Conservation (phyloP, 179 eudicot species). For the Corrigiola litoralis region DNA sequence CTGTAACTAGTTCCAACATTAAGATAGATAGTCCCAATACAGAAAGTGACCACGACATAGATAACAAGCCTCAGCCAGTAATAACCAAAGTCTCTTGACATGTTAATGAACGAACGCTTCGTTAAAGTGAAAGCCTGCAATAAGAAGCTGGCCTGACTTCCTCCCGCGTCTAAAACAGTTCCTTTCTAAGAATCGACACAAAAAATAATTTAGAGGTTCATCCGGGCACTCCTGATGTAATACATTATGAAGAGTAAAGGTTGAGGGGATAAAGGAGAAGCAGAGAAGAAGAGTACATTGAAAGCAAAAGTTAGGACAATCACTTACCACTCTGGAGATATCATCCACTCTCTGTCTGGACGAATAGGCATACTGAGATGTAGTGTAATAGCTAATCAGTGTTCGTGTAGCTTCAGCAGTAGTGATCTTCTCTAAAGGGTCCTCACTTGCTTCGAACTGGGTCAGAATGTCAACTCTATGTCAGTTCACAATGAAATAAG, state of each 20-base stretch:
- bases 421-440: slow-evolving; percentile 84
- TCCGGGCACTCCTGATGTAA: neutral
- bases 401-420: slow-evolving; percentile 87
- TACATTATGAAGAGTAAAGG: neutral
- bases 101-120: slow-evolving; percentile 79
- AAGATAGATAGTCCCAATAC: slow-evolving; percentile 86
- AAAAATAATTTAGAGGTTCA: neutral
- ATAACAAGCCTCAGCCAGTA: slow-evolving; percentile 98
- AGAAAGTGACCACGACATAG: slow-evolving; percentile 77
- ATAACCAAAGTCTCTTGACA: slow-evolving; percentile 98
- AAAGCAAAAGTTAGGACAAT: neutral
- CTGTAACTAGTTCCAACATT: slow-evolving; percentile 83
- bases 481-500: neutral
- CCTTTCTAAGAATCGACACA: slow-evolving; percentile 63
- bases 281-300: neutral
- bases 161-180: slow-evolving; percentile 88
- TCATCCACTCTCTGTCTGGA: slow-evolving; percentile 71
- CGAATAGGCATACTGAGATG: slow-evolving; percentile 70
- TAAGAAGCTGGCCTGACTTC: slow-evolving; percentile 84
- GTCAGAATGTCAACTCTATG: neutral
- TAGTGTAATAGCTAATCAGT: slow-evolving; percentile 52
- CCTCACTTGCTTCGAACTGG: slow-evolving; percentile 85
- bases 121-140: slow-evolving; percentile 67
- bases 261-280: neutral
- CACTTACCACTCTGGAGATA: slow-evolving; percentile 66